A percentile compares a stretch with the other conserved stretches of the same genome.
Conservation (phyloP, 169 alveolate genomes). For the Blepharisma undulans region DNA sequence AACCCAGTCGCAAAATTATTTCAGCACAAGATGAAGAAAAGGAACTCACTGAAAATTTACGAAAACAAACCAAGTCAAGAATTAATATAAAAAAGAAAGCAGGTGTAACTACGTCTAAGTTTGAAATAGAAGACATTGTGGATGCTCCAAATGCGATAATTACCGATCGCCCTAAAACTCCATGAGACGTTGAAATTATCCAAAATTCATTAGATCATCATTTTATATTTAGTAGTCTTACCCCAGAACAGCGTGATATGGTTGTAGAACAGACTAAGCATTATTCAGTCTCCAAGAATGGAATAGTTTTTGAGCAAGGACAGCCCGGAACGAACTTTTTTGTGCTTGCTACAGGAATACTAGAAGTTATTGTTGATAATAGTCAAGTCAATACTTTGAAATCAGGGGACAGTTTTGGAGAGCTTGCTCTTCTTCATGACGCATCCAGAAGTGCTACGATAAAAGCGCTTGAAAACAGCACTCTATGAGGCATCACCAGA, state of each 20-base stretch:
- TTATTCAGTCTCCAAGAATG: not conserved
- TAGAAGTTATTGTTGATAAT: not conserved
- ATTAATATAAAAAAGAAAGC: not conserved
- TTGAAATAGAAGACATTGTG: not conserved
- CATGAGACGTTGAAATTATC: not conserved
- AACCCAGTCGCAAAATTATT: not conserved
- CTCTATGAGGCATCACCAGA: conserved; percentile 65
- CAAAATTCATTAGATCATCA: not conserved
- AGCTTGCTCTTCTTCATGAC: conserved; percentile 80
- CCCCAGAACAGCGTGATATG: not conserved
- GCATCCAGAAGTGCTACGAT: conserved; percentile 78
- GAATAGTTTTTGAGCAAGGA: conserved; percentile 18
- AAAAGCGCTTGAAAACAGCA: conserved; percentile 49
- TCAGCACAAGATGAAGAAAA: not conserved
- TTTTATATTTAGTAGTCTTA: not conserved
- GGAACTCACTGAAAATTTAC: not conserved
- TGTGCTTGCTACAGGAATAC: conserved; percentile 3
- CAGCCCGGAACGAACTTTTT: not conserved
- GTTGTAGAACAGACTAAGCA: not conserved
- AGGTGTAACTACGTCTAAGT: not conserved
- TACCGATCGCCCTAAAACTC: not conserved
- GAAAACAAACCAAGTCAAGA: not conserved
- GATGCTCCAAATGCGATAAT: not conserved
- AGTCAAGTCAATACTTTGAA: not conserved
- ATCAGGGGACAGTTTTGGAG: conserved; percentile 77